Percentiles rank a stretch among this genome's conserved stretches.
phyloP scores from a whole-genome alignment of 306 rosid genomes.

The Vigna nakashimae region DNA sequence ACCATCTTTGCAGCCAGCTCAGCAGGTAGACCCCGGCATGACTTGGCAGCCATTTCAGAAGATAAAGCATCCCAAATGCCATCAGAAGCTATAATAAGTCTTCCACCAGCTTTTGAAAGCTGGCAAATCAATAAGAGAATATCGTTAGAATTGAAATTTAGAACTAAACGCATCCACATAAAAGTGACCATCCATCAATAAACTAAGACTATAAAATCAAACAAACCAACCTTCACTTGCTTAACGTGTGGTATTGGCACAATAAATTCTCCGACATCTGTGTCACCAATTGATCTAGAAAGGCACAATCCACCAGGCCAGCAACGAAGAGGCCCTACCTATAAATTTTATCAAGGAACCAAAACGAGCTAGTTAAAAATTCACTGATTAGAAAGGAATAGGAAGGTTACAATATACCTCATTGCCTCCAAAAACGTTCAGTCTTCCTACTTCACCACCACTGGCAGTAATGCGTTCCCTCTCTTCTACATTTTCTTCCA shows the following conservation, averaged over 20 bases:
- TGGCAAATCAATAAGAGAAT: conserved; percentile 36
- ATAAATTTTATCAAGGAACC: conserved; percentile 37
- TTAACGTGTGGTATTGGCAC: conserved; percentile 94
- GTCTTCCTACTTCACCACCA: conserved; percentile 99
- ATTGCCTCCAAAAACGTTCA: conserved; percentile 84
- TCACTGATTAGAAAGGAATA: conserved; percentile 26
- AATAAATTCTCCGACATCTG: conserved; percentile 88
- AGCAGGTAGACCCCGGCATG: conserved; percentile 90
- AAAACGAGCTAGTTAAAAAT: conserved; percentile 26
- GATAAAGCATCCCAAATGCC: conserved; percentile 97
- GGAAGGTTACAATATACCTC: conserved; percentile 59
- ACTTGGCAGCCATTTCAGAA: conserved; percentile 85
- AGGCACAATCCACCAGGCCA: conserved; percentile 99
- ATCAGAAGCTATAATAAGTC: conserved; percentile 94
- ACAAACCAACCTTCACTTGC: conserved; percentile 86
- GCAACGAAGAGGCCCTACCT: conserved; percentile 96
- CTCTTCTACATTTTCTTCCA: conserved; percentile 94
- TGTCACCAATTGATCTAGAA: conserved; percentile 92
- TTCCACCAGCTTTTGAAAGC: conserved; percentile 91
- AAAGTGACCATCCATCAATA: conserved; percentile 7
- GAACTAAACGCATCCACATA: conserved; percentile 5
- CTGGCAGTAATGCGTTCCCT: conserved; percentile 96
- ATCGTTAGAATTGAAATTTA: conserved; percentile 31
- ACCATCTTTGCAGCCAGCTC: conserved; percentile 96
- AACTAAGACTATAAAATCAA: conserved; percentile 28